Conservation (phyloP, 2,329 filamentous ascomycete genomes). For the Colletotrichum trifolii region DNA sequence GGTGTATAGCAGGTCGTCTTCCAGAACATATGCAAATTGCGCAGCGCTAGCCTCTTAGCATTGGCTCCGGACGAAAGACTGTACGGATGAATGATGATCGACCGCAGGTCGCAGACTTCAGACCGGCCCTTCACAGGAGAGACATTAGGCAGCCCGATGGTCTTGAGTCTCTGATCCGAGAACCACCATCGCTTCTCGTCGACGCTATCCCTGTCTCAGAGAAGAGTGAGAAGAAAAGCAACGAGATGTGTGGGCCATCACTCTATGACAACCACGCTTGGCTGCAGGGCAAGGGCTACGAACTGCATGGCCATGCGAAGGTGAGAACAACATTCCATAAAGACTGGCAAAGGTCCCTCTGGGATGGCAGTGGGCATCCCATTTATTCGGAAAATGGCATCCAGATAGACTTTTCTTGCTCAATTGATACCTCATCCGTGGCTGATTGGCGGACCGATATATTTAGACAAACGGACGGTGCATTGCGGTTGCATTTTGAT, state of each 20-base stretch:
- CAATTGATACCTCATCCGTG: conserved; percentile 11
- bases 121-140: conserved; percentile 23
- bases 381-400: conserved; percentile 12
- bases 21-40: conserved; percentile 3
- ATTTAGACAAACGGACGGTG: conserved; percentile 35
- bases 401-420: conserved; percentile 23
- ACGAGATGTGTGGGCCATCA: conserved; percentile 33
- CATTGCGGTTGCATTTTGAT: conserved; percentile 31
- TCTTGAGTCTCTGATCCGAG: conserved; percentile 24
- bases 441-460: conserved; percentile 29
- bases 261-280: conserved; percentile 37
- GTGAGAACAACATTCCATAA: conserved; percentile 26
- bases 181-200: conserved; percentile 15
- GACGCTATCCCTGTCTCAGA: conserved; percentile 37
- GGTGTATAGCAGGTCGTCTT: conserved; percentile 7
- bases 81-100: conserved; percentile 20
- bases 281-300: conserved; percentile 33
- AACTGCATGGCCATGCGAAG: conserved; percentile 23
- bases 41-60: conserved; percentile 4
- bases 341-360: conserved; percentile 26
- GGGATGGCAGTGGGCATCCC: not conserved
- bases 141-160: conserved; percentile 32
- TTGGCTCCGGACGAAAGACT: conserved; percentile 21
- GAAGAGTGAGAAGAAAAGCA: conserved; percentile 34
- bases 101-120: conserved; percentile 25